Conservation (phyloP, 805 yeast species). For the Candida awuae region DNA sequence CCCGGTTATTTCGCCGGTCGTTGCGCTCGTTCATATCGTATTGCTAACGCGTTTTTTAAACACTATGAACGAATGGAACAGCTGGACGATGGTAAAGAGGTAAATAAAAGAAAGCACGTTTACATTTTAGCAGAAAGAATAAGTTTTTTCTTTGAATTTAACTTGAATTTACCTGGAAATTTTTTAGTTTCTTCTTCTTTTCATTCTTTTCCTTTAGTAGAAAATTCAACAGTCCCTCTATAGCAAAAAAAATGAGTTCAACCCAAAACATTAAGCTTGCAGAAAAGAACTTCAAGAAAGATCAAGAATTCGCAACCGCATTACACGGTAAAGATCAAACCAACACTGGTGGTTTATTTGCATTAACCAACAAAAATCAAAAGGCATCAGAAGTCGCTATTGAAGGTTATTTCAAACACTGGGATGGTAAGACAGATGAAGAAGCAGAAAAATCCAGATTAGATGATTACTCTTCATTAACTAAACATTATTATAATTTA, state of each 20-base stretch:
- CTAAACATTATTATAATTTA: slow-evolving; percentile 92
- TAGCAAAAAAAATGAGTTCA: slow-evolving; percentile 5
- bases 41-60: too few relatives aligned
- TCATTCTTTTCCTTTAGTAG: background rate
- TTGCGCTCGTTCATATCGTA: too few relatives aligned
- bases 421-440: slow-evolving; percentile 84
- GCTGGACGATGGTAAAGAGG: too few relatives aligned
- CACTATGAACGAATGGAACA: too few relatives aligned
- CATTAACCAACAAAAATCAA: slow-evolving; percentile 69
- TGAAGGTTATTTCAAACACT: slow-evolving; percentile 88
- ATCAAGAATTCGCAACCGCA: slow-evolving; percentile 70
- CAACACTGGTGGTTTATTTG: slow-evolving; percentile 61
- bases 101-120: too few relatives aligned
- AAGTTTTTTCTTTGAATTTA: too few relatives aligned
- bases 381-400: slow-evolving; percentile 77
- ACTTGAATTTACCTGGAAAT: too few relatives aligned
- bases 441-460: slow-evolving; percentile 67
- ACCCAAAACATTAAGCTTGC: slow-evolving; percentile 30
- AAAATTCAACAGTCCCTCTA: background rate
- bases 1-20: too few relatives aligned
- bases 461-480: slow-evolving; percentile 79
- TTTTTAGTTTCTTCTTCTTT: background rate
- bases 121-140: too few relatives aligned
- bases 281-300: slow-evolving; percentile 49
- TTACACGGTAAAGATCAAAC: slow-evolving; percentile 73